These are phyloP conservation scores for Claviceps maximensis DNA, from an alignment of 2,329 filamentous ascomycete species.

Conservation along the genomic window DNA sequence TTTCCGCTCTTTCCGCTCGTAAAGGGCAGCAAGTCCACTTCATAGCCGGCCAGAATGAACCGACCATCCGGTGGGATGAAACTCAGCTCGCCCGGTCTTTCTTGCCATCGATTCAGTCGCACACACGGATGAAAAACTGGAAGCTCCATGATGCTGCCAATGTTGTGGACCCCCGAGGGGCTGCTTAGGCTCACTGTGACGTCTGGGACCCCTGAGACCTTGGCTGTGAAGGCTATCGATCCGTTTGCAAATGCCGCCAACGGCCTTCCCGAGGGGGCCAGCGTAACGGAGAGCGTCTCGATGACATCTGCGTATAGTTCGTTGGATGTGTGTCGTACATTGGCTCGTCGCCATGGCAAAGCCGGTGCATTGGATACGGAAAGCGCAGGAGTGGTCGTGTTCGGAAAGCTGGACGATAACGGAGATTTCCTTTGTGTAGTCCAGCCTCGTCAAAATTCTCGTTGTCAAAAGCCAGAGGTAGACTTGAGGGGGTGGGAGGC, in stretches of 20 bases:
- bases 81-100: slow-evolving; percentile 79
- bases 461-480: background rate
- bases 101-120: slow-evolving; percentile 76
- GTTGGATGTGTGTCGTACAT: slow-evolving; percentile 91
- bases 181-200: slow-evolving; percentile 69
- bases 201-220: slow-evolving; percentile 89
- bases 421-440: slow-evolving; percentile 27
- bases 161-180: slow-evolving; percentile 65
- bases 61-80: slow-evolving; percentile 92
- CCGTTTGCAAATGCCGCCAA: slow-evolving; percentile 80
- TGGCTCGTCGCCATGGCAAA: slow-evolving; percentile 78
- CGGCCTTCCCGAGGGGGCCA: slow-evolving; percentile 80
- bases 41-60: slow-evolving; percentile 88
- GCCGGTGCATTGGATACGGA: slow-evolving; percentile 35
- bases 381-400: slow-evolving; percentile 26
- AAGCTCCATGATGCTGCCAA: slow-evolving; percentile 64
- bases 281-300: slow-evolving; percentile 74
- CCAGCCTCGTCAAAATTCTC: background rate
- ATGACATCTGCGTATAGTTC: slow-evolving; percentile 95
- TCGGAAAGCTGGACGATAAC: slow-evolving; percentile 24
- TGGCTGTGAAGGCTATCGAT: slow-evolving; percentile 86
- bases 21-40: slow-evolving; percentile 76
- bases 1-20: slow-evolving; percentile 43
- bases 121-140: slow-evolving; percentile 97
- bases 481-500: too few species aligned